Evolutionary conservation across 2,329 filamentous ascomycete species (phyloP).

Genomic region (Drechmeria coniospora): DNA sequence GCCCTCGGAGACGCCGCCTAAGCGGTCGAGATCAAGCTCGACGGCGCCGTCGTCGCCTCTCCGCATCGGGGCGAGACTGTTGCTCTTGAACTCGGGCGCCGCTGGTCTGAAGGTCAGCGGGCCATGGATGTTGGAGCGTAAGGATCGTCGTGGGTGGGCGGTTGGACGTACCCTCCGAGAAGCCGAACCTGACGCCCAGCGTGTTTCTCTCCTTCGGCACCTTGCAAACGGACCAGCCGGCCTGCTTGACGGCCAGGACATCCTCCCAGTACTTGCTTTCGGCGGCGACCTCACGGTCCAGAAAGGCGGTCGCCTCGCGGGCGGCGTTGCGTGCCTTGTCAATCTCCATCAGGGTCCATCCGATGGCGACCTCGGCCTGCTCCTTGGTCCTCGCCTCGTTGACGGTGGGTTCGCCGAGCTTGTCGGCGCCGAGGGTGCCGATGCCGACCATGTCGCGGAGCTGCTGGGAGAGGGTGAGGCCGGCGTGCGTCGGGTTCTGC

Average conservation of each 20-base stretch:
- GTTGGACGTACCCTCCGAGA: constrained; percentile 51
- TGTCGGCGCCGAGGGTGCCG: constrained; percentile 57
- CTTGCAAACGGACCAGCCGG: constrained; percentile 74
- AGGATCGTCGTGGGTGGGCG: neutral
- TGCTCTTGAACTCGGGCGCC: constrained; percentile 43
- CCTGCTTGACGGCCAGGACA: constrained; percentile 63
- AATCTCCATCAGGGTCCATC: constrained; percentile 67
- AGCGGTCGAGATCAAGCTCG: constrained; percentile 48
- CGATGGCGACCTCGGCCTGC: constrained; percentile 41
- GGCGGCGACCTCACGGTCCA: constrained; percentile 61
- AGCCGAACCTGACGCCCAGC: constrained; percentile 78
- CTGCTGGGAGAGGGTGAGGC: constrained; percentile 51
- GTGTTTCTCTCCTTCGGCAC: constrained; percentile 58
- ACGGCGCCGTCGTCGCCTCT: constrained; percentile 61
- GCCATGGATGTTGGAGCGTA: neutral
- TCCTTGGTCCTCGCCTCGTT: constrained; percentile 39
- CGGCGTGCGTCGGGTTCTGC: constrained; percentile 54
- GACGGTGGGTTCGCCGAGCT: constrained; percentile 44
- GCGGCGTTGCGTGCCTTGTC: constrained; percentile 61
- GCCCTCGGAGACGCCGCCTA: constrained; percentile 37
- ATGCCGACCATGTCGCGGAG: constrained; percentile 58
- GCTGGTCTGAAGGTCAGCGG: constrained; percentile 26
- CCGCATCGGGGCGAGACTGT: constrained; percentile 67
- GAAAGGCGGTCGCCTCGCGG: constrained; percentile 51
- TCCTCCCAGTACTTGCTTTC: constrained; percentile 87